These are phyloP conservation scores for Saccharomyces hybrid DNA, from an alignment of 1,139 yeast species.

Conservation along the genomic window DNA sequence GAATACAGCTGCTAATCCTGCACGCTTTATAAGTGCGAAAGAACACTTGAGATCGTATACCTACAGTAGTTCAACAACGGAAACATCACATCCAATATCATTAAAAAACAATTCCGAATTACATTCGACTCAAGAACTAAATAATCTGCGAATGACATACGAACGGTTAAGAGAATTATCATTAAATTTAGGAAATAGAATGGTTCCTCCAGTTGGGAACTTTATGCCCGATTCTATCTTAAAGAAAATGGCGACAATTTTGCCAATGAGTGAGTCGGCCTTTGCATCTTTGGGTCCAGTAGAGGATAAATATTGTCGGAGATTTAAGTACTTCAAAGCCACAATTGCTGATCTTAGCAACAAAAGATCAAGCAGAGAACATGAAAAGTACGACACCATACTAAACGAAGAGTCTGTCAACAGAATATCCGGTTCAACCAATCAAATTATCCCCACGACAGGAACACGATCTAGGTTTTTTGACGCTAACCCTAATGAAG, in stretches of 20 bases:
- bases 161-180: slow-evolving; percentile 42
- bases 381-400: slow-evolving; percentile 6
- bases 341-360: slow-evolving; percentile 37
- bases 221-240: slow-evolving; percentile 45
- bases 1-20: slow-evolving; percentile 6
- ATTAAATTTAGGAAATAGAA: slow-evolving; percentile 38
- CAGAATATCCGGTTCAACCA: background rate
- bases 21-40: slow-evolving; percentile 26
- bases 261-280: slow-evolving; percentile 49
- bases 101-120: slow-evolving; percentile 11
- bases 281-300: slow-evolving; percentile 41
- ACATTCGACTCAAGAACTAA: slow-evolving; percentile 30
- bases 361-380: slow-evolving; percentile 11
- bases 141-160: slow-evolving; percentile 26
- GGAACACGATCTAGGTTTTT: slow-evolving; percentile 17
- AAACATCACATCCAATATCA: slow-evolving; percentile 14
- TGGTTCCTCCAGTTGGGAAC: slow-evolving; percentile 31
- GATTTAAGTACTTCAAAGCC: slow-evolving; percentile 44
- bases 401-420: slow-evolving; percentile 10
- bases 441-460: slow-evolving; percentile 1
- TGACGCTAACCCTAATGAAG: slow-evolving; percentile 8
- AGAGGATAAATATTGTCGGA: slow-evolving; percentile 36
- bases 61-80: slow-evolving; percentile 7
- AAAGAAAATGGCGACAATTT: slow-evolving; percentile 45
- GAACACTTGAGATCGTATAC: slow-evolving; percentile 25